phyloP scores from a whole-genome alignment of 257 asterid genomes.

The Solanum clarkiae region DNA sequence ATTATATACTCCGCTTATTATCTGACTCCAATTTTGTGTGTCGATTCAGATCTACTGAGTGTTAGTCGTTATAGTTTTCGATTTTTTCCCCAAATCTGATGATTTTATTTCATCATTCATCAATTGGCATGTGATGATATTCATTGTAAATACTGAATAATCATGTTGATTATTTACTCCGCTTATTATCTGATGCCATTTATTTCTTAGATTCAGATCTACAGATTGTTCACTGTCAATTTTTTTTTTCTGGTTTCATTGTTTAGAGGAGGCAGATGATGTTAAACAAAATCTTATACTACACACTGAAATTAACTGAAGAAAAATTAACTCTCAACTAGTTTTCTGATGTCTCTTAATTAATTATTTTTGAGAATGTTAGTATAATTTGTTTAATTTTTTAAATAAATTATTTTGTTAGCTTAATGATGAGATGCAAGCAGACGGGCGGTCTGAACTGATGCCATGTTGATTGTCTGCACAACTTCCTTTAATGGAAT shows the following conservation, averaged over 20 bases:
- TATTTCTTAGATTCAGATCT: background rate
- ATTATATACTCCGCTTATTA: conserved; percentile 64
- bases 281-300: conserved; percentile 1
- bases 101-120: background rate
- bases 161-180: conserved; percentile 51
- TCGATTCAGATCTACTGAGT: background rate
- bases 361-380: background rate
- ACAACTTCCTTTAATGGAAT: background rate
- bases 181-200: conserved; percentile 76
- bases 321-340: conserved; percentile 12
- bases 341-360: conserved; percentile 9
- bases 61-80: background rate
- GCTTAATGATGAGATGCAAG: background rate
- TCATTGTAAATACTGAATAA: conserved; percentile 27
- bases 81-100: conserved; percentile 7
- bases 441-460: background rate
- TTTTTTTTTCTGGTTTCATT: background rate
- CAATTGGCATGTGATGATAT: conserved; percentile 11
- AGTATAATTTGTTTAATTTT: background rate
- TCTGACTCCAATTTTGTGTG: conserved; percentile 41
- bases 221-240: background rate
- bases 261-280: conserved; percentile 6
- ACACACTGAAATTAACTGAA: conserved; percentile 11
- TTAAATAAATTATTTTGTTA: background rate
- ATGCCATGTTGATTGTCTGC: background rate